Conservation (phyloP, 495 filamentous ascomycete species). For the Parathielavia hyrcaniae region DNA sequence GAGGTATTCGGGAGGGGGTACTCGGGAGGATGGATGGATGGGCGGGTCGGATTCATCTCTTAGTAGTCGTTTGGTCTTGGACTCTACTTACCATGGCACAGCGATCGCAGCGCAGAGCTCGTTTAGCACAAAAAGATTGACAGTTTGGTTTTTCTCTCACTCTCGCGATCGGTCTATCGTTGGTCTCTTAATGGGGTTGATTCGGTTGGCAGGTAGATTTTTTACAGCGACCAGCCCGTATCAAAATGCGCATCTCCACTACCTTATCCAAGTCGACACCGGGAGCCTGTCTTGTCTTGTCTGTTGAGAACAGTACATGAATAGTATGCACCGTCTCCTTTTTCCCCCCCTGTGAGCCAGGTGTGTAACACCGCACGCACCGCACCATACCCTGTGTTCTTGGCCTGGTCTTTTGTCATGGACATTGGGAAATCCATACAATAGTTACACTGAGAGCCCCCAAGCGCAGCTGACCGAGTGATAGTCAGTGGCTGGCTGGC, state of each 20-base stretch:
- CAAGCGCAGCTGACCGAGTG: background rate
- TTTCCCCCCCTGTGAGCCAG: background rate
- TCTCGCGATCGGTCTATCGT: background rate
- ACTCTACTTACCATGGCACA: slow-evolving; percentile 9
- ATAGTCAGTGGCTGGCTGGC: no score
- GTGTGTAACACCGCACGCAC: no score
- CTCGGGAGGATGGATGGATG: slow-evolving; percentile 12
- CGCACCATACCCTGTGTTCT: no score
- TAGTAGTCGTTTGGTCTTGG: slow-evolving; percentile 4
- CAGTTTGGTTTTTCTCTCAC: slow-evolving; percentile 15
- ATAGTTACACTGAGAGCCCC: no score
- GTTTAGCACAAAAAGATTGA: slow-evolving; percentile 25
- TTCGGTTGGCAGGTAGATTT: background rate
- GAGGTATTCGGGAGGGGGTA: slow-evolving; percentile 1
- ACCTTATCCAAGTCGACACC: background rate
- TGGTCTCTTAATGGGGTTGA: background rate
- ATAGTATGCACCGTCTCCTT: background rate
- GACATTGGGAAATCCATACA: no score
- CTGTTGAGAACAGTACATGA: background rate
- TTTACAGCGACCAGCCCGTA: slow-evolving; percentile 8
- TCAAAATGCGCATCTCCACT: slow-evolving; percentile 11
- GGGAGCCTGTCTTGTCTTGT: background rate
- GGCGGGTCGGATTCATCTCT: background rate
- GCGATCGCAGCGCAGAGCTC: slow-evolving; percentile 21
- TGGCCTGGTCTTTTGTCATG: no score